Base-by-base conservation (phyloP, 1,284 basidiomycete genomes). In the Heliocybe sulcata region DNA sequence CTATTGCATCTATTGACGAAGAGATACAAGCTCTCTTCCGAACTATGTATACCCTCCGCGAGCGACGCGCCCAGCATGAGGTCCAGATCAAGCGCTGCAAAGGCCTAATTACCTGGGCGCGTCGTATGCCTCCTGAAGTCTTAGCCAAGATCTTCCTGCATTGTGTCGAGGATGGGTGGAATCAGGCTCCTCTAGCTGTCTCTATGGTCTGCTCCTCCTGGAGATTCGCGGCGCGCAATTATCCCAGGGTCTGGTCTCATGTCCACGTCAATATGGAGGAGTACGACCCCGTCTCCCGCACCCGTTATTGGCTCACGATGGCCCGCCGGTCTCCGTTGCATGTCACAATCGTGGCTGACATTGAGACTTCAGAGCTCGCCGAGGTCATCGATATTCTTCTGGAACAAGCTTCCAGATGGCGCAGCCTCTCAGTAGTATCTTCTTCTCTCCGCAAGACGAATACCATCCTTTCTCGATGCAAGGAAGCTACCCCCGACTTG, bases 191-290 rank as follows among this genome's bases (percentile, higher is more conserved):
- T 14, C 64, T 85, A 19, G 70, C 74, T 47, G 74, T 75, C 45
- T 83, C 81, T 12, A 80, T 83, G 52, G 82, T 85, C 33, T 86
- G 82, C 60, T 73, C 77, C 2, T 69, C 76, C 54, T 87, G 83
- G 83, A 73, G 82, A 53, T 72, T 69, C 59, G 82, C 81, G 0
- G 72, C 80, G 3, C 66, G 65, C 51, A 69, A 72, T 31, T 49
- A 26, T 49, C 80, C 82, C 23, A 69, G 72, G 22, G 74, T 83
- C 27, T 86, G 83, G 83, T 80, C 81, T 3, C 70, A 77, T 59
- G 60, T 85, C 53, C 78, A 80, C 56, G 69, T 83, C 45, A 72
- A 82, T 58, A 72, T 73, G 55, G 74, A 79, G 60, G 68, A 71
- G 35, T 64, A 69, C 14, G 67, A 79, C 58, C 71, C 76, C 27